Conservation (phyloP, 805 yeast genomes). For the Yarrowia bubula region DNA sequence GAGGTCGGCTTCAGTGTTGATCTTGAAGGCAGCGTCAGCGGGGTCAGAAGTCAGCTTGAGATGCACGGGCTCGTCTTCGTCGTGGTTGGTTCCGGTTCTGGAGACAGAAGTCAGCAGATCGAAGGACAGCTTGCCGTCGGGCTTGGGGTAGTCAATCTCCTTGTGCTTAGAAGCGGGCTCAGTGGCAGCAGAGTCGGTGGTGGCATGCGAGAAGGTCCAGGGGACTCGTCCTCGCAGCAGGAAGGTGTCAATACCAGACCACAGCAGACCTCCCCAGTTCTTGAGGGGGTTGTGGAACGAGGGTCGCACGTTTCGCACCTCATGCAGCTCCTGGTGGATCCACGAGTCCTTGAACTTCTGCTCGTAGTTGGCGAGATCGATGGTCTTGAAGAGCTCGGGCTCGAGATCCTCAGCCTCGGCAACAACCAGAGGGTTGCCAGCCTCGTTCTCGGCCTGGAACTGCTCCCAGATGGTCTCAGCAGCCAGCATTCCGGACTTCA, state of each 20-base stretch:
- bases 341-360: conserved; percentile 69
- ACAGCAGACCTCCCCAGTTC: conserved; percentile 72
- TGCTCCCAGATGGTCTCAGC: conserved; percentile 74
- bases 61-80: conserved; percentile 91
- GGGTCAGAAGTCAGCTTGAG: conserved; percentile 49
- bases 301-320: conserved; percentile 89
- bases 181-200: conserved; percentile 72
- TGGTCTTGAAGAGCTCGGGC: conserved; percentile 24
- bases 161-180: conserved; percentile 60
- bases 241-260: conserved; percentile 81
- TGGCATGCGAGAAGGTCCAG: conserved; percentile 74
- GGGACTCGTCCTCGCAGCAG: conserved; percentile 77
- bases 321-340: conserved; percentile 79
- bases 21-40: conserved; percentile 2
- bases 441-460: conserved; percentile 41
- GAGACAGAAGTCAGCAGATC: conserved; percentile 93
- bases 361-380: conserved; percentile 55
- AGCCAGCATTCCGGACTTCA: conserved; percentile 92
- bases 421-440: conserved; percentile 33
- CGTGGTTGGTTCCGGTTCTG: conserved; percentile 94
- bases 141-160: conserved; percentile 89
- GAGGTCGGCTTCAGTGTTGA: conserved; percentile 33
- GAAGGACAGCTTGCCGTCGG: conserved; percentile 89
- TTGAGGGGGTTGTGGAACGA: conserved; percentile 80
- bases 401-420: conserved; percentile 45